phyloP scores from a whole-genome alignment of 495 filamentous ascomycete genomes.

The Penicilliopsis zonata region DNA sequence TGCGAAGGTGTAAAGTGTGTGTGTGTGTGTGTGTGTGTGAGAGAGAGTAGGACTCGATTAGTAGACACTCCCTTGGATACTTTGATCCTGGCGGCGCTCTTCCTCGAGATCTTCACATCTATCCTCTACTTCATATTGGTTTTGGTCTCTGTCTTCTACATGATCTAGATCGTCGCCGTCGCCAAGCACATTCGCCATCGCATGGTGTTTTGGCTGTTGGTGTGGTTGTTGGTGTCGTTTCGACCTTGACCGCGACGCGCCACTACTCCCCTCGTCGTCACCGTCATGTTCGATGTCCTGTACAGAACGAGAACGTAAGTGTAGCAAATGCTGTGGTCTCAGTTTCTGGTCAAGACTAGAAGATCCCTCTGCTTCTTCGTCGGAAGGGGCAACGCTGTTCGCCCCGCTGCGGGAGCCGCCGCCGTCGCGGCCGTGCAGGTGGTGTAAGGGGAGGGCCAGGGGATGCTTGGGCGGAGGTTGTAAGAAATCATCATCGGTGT shows the following conservation, averaged over 20 bases:
- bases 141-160: background rate
- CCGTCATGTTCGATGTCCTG: conserved; percentile 35
- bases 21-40: background rate
- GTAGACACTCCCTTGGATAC: conserved; percentile 27
- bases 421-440: conserved; percentile 31
- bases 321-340: too few species aligned
- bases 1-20: too few species aligned
- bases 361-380: conserved; percentile 22
- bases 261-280: conserved; percentile 38
- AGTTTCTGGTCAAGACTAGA: too few species aligned
- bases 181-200: conserved; percentile 30
- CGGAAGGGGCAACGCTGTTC: conserved; percentile 28
- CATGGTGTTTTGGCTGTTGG: too few species aligned
- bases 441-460: conserved; percentile 23
- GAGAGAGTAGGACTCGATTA: conserved; percentile 5
- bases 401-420: conserved; percentile 31
- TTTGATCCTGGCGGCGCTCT: conserved; percentile 21
- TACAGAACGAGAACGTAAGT: too few species aligned
- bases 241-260: too few species aligned
- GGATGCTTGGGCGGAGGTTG: conserved; percentile 23
- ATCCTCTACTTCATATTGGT: conserved; percentile 3
- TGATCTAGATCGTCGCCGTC: conserved; percentile 15
- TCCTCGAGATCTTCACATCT: conserved; percentile 13
- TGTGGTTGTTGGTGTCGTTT: too few species aligned
- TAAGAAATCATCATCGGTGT: conserved; percentile 24